Percentiles rank a stretch among this genome's conserved stretches.
Evolutionary conservation across 2,329 filamentous ascomycete species (phyloP).

Genomic region (Metarhizium guizhouense): DNA sequence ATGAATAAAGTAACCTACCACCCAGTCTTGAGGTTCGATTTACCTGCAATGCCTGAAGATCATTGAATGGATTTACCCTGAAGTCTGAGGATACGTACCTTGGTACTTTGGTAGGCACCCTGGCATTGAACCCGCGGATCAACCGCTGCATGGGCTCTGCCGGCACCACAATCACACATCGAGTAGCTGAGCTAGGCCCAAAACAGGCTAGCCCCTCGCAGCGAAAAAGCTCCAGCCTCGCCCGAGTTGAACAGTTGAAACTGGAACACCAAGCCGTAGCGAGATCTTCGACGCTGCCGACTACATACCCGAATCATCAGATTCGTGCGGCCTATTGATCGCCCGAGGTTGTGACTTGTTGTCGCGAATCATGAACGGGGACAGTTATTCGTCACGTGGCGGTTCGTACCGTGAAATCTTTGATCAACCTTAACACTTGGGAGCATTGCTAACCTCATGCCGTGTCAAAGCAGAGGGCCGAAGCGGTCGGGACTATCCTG

Average conservation of each 20-base stretch:
- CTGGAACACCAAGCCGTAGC: constrained; percentile 5
- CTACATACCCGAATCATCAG: constrained; percentile 2
- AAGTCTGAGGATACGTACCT: neutral
- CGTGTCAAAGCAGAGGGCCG: constrained; percentile 33
- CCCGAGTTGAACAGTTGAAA: constrained; percentile 13
- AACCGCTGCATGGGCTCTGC: neutral
- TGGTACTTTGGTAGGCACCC: neutral
- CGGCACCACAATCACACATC: neutral
- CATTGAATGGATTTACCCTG: neutral
- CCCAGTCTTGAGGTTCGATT: too few species aligned
- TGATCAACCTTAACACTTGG: constrained; percentile 6
- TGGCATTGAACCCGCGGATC: neutral
- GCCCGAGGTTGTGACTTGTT: constrained; percentile 7
- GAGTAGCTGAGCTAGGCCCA: constrained; percentile 12
- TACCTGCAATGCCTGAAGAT: too few species aligned
- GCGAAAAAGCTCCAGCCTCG: constrained; percentile 39
- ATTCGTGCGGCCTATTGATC: constrained; percentile 5
- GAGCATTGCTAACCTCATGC: constrained; percentile 8
- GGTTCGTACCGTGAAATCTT: constrained; percentile 19
- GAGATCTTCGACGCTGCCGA: constrained; percentile 1
- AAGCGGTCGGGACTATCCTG: constrained; percentile 46
- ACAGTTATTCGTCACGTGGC: constrained; percentile 66
- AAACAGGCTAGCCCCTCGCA: constrained; percentile 18
- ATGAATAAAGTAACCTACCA: too few species aligned
- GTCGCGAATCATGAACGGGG: constrained; percentile 64